Evolutionary conservation across 495 filamentous ascomycete genomes (phyloP).

Genomic region (Hypomontagnella submonticulosa): DNA sequence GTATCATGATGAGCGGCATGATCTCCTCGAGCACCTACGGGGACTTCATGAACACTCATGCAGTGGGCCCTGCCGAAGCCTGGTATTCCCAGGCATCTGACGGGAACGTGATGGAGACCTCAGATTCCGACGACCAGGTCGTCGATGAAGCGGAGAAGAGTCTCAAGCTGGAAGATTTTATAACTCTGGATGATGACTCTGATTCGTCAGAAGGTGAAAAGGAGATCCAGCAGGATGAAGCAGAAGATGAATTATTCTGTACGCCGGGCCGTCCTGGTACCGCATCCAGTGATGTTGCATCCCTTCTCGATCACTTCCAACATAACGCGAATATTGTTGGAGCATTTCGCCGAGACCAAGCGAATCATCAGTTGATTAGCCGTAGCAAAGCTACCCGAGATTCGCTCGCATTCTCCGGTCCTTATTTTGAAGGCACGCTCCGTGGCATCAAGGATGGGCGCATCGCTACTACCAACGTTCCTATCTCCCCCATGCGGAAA

Average conservation of each 20-base stretch:
- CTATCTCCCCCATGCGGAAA: constrained; percentile 64
- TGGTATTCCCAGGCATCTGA: constrained; percentile 77
- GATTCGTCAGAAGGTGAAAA: constrained; percentile 65
- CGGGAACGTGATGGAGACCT: constrained; percentile 49
- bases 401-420: constrained; percentile 64
- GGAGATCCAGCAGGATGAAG: constrained; percentile 57
- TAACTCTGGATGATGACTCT: constrained; percentile 69
- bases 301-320: constrained; percentile 73
- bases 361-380: constrained; percentile 73
- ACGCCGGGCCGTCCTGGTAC: constrained; percentile 63
- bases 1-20: constrained; percentile 81
- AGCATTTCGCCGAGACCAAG: constrained; percentile 82
- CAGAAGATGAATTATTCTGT: constrained; percentile 60
- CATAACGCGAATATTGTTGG: constrained; percentile 72
- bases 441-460: constrained; percentile 66
- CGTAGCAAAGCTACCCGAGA: constrained; percentile 67
- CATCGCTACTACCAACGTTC: constrained; percentile 63
- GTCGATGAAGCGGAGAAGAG: constrained; percentile 73
- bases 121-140: constrained; percentile 63
- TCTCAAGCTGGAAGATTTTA: constrained; percentile 76
- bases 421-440: constrained; percentile 61
- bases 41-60: constrained; percentile 69
- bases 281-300: constrained; percentile 62
- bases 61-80: constrained; percentile 78
- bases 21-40: constrained; percentile 62